A percentile compares a stretch with the other conserved stretches of the same genome.
Conservation (phyloP, 2,329 filamentous ascomycete species). For the Daldinia sp. region DNA sequence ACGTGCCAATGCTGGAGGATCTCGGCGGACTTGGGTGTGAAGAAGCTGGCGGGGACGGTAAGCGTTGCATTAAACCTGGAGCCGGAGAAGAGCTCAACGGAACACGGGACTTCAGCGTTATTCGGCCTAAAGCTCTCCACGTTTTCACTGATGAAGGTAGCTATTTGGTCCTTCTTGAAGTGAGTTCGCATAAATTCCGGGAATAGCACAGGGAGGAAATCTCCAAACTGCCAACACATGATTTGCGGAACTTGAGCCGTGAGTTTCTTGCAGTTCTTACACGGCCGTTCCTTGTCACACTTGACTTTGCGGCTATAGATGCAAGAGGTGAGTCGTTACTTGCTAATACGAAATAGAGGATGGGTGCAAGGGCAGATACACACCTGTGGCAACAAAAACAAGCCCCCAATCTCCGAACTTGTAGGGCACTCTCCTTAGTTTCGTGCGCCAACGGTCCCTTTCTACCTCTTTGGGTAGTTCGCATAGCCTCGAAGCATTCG, state of each 20-base stretch:
- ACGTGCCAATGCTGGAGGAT: constrained; percentile 62
- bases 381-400: constrained; percentile 65
- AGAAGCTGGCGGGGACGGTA: constrained; percentile 60
- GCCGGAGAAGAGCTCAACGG: constrained; percentile 60
- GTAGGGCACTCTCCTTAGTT: constrained; percentile 63
- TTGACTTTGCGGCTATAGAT: constrained; percentile 61
- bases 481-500: constrained; percentile 63
- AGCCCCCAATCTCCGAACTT: constrained; percentile 62
- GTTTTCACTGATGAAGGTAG: constrained; percentile 58
- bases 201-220: constrained; percentile 62
- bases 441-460: constrained; percentile 64
- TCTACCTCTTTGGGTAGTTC: constrained; percentile 61
- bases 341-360: not conserved
- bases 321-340: constrained; percentile 1
- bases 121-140: constrained; percentile 54
- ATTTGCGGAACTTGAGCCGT: constrained; percentile 59
- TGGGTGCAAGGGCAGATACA: constrained; percentile 4
- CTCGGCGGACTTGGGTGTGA: constrained; percentile 57
- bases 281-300: constrained; percentile 64
- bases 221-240: constrained; percentile 67
- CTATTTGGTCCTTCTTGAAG: constrained; percentile 60
- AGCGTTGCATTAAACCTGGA: constrained; percentile 54
- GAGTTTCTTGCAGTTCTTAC: constrained; percentile 64
- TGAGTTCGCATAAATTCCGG: constrained; percentile 61
- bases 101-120: constrained; percentile 52